Percentiles rank a stretch among this genome's conserved stretches.
Evolutionary conservation across 2,329 filamentous ascomycete species (phyloP).

Genomic region (Scedosporium dehoogii): DNA sequence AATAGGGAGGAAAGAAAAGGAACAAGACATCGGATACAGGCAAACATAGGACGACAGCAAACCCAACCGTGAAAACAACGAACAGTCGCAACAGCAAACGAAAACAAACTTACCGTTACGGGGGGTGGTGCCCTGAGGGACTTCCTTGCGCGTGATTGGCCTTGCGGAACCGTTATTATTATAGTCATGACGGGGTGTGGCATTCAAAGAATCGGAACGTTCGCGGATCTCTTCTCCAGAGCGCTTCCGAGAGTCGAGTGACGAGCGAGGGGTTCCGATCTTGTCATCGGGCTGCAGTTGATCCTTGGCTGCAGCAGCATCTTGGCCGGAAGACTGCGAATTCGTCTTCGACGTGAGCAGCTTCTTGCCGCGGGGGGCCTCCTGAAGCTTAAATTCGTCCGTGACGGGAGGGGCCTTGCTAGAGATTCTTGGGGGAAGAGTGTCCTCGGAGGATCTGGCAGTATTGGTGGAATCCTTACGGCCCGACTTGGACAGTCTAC

Average conservation of each 20-base stretch:
- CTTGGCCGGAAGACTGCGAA: slow-evolving; percentile 27
- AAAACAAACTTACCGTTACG: slow-evolving; percentile 31
- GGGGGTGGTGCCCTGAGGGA: slow-evolving; percentile 29
- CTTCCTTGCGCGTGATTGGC: slow-evolving; percentile 55
- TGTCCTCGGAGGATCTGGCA: slow-evolving; percentile 25
- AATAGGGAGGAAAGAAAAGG: background rate
- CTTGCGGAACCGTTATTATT: slow-evolving; percentile 21
- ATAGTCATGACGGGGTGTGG: background rate
- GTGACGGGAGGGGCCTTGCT: slow-evolving; percentile 23
- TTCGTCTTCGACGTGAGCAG: slow-evolving; percentile 30
- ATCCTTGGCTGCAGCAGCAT: background rate
- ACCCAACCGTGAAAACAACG: background rate
- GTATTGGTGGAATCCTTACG: slow-evolving; percentile 16
- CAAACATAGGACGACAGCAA: background rate
- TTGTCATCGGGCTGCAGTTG: background rate
- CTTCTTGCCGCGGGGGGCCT: slow-evolving; percentile 61
- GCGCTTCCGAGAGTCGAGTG: slow-evolving; percentile 6
- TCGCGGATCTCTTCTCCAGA: slow-evolving; percentile 3
- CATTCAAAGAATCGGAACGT: slow-evolving; percentile 1
- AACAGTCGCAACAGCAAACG: background rate
- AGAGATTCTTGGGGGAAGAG: slow-evolving; percentile 24
- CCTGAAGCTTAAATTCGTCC: slow-evolving; percentile 69
- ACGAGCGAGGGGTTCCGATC: slow-evolving; percentile 4
- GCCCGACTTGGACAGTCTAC: slow-evolving; percentile 35
- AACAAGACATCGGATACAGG: background rate